Base-by-base conservation (phyloP, 768 basidiomycete genomes). In the Suillus lakei region DNA sequence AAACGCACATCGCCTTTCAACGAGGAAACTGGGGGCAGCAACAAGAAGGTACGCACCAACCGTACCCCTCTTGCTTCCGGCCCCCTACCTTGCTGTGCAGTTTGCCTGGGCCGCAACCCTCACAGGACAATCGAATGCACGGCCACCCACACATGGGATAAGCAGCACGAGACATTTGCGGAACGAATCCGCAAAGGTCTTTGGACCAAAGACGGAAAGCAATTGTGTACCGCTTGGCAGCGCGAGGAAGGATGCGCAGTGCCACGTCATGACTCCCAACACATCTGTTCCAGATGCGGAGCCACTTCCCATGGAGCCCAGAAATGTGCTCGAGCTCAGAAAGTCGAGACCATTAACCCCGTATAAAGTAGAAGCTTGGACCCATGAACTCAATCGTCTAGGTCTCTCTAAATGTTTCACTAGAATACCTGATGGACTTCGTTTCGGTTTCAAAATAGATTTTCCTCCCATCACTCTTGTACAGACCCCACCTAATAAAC, bases 301-400 rank as follows among this genome's bases (percentile, higher is more conserved):
- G 58, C 53, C 5, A 4, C 51, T 1, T 21, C 38, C 5, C 64
- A 68, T 30, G 58, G 67, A 36, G 67, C 67, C 44, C 55, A 65
- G 26, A 13, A 21, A n/a, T 68, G 67, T 46, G 64, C 51, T 68
- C 36, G 36, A 13, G 54, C 61, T 23, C 67, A 68, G 67, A 68
- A 53, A 10, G 32, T 9, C 0, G 30, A 7, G n/a, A 2, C 26
- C 61, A 3, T 23, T 30, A 36, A 68, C 67, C 2, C 67, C 67
- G 1, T 68, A 68, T 53, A 61, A 41, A 23, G 30, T 36, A 26
- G 60, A 65, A 1, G 43, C 54, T 1, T 68, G 38, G 38, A 15
- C 13, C 13, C 13, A 15, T 15, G 38, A 39, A 15, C 15, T 39
- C 4, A 4, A 15, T 4, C 4, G n/a, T n/a, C 13, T 15, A 3